A percentile compares a stretch with the other conserved stretches of the same genome.
Evolutionary conservation across 2,329 filamentous ascomycete genomes (phyloP).

Genomic region (Cladophialophora immunda): DNA sequence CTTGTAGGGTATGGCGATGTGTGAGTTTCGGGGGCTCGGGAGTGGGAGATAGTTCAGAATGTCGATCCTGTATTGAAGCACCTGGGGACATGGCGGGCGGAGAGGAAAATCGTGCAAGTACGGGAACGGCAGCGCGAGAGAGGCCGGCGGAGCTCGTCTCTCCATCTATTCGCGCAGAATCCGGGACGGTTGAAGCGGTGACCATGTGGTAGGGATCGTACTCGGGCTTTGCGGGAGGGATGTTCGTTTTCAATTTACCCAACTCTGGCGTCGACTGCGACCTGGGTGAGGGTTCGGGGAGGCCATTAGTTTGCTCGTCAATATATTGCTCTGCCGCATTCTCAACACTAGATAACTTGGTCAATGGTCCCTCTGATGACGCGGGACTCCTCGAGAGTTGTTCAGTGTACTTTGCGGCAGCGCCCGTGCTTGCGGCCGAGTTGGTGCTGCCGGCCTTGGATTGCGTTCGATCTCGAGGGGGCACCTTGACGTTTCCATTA

Average conservation of each 20-base stretch:
- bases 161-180: constrained; percentile 40
- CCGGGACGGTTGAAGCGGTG: constrained; percentile 47
- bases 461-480: constrained; percentile 50
- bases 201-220: constrained; percentile 43
- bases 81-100: constrained; percentile 67
- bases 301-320: constrained; percentile 28
- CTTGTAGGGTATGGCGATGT: constrained; percentile 88
- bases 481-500: constrained; percentile 56
- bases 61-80: constrained; percentile 44
- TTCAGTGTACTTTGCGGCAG: constrained; percentile 44
- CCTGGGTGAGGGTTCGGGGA: constrained; percentile 42
- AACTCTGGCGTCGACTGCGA: constrained; percentile 43
- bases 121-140: constrained; percentile 16
- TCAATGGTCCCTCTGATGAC: constrained; percentile 37
- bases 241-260: constrained; percentile 29
- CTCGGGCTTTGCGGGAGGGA: constrained; percentile 36
- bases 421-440: constrained; percentile 46
- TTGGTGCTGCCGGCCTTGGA: constrained; percentile 60
- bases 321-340: constrained; percentile 31
- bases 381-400: constrained; percentile 42
- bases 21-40: constrained; percentile 68
- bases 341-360: constrained; percentile 40
- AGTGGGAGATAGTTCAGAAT: constrained; percentile 54
- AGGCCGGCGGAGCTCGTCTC: constrained; percentile 15
- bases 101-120: constrained; percentile 50